phyloP scores from a whole-genome alignment of 129 eudicot genomes.

The Mikania micrantha region DNA sequence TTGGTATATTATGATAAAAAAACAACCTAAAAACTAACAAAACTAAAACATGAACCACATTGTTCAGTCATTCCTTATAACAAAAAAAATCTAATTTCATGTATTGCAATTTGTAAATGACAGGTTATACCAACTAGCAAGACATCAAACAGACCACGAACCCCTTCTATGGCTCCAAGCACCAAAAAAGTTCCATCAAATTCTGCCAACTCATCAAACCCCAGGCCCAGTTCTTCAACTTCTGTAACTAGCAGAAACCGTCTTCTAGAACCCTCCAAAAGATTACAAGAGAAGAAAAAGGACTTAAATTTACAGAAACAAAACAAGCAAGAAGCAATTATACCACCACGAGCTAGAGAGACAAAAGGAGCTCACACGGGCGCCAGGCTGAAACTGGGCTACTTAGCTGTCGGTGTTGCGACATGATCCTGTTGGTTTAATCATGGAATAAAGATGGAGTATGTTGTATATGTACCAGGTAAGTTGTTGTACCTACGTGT shows the following conservation, averaged over 20 bases:
- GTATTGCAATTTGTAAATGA: not conserved
- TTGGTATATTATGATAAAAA: no score
- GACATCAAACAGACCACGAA: constrained; percentile 28
- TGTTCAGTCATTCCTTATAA: not conserved
- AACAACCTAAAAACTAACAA: no score
- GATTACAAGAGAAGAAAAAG: constrained; percentile 21
- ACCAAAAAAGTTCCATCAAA: constrained; percentile 17
- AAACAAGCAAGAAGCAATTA: constrained; percentile 8
- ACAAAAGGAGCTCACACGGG: constrained; percentile 14
- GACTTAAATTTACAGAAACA: constrained; percentile 8
- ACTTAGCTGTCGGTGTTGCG: constrained; percentile 39
- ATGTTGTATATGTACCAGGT: constrained; percentile 7
- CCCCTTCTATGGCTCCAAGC: constrained; percentile 20
- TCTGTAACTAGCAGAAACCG: constrained; percentile 22
- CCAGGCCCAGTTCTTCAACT: constrained; percentile 25
- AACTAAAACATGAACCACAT: no score
- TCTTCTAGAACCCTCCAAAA: constrained; percentile 12
- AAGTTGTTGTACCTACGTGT: not conserved
- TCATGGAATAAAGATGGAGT: constrained; percentile 16
- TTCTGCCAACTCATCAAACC: constrained; percentile 18
- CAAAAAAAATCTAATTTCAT: not conserved
- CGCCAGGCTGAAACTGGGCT: constrained; percentile 26
- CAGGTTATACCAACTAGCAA: constrained; percentile 31
- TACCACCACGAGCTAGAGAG: constrained; percentile 21
- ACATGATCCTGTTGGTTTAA: constrained; percentile 18